Evolutionary conservation across 768 basidiomycete species (phyloP), one percentile per base, ranked within the genome.

Genomic region (Asterophora lycoperdoides): DNA sequence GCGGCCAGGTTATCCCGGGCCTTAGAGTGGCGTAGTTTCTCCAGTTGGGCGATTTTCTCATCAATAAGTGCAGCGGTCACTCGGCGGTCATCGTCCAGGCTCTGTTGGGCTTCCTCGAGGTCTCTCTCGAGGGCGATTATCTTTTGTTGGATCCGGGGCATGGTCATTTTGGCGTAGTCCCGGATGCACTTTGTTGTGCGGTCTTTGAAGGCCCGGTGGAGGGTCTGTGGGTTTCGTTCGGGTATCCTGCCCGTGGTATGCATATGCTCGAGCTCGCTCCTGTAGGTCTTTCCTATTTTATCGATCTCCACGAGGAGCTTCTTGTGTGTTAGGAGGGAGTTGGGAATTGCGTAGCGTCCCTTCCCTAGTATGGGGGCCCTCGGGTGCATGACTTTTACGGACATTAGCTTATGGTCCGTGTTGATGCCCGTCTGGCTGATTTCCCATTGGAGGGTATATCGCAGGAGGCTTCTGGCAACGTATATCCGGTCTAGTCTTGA

Each of bases 401-500:
- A 39, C 3, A 49, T 41, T 32, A 55, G 17, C 9, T 38, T 14
- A 34, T 55, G 49, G 49, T 55, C 53, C n/a, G 39, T 55, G 8
- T 13, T 43, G 13, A 47, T 29, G 5, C 41, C 46, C 10, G 40
- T 28, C 9, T 29, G 14, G 11, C n/a, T 13, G 6, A 55, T 56
- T 8, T 41, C 14, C 51, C 55, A 56, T 17, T 56, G 8, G 15
- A 15, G 41, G 39, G 30, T 49, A 41, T 14, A 56, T 5, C 11
- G 42, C 5, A 42, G 15, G 0, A 49, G 18, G 11, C 26, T 15
- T 9, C 39, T 36, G 2, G 15, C 10, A 5, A 53, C 4, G 18
- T 56, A 56, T 26, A 56, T 56, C 8, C 55, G 2, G n/a, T 56
- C 44, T 1, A 56, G 49, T n/a, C 43, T 9, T 1, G 44, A 56